phyloP scores from a whole-genome alignment of 768 basidiomycete species.

The Leccinum fibrillosum region DNA sequence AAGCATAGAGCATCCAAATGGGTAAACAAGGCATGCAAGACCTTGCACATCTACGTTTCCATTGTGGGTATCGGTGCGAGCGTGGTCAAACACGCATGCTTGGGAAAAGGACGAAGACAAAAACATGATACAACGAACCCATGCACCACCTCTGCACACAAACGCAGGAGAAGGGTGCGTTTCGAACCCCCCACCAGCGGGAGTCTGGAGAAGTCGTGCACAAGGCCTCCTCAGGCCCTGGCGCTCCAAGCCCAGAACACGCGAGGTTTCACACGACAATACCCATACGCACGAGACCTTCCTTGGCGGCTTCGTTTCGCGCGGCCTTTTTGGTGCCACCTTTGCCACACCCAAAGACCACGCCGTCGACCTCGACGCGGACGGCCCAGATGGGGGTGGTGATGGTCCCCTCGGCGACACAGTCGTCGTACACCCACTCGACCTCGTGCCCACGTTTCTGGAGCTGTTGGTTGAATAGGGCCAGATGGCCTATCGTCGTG shows the following conservation, averaged over 20 bases:
- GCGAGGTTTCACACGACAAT: conserved; percentile 38
- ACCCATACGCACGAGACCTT: conserved; percentile 60
- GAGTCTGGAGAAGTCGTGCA: conserved; percentile 57
- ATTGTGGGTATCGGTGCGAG: not conserved
- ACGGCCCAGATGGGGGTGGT: conserved; percentile 79
- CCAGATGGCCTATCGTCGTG: conserved; percentile 58
- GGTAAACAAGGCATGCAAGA: not conserved
- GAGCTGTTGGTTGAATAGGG: conserved; percentile 76
- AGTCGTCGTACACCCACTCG: conserved; percentile 69
- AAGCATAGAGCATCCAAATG: not conserved
- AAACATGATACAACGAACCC: conserved; percentile 21
- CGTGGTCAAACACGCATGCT: not conserved
- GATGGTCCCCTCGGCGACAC: conserved; percentile 43
- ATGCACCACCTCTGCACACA: conserved; percentile 63
- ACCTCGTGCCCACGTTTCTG: conserved; percentile 54
- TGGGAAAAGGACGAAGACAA: not conserved
- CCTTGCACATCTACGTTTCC: not conserved
- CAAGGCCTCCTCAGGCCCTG: conserved; percentile 22
- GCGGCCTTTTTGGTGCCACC: conserved; percentile 80
- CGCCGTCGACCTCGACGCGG: conserved; percentile 58
- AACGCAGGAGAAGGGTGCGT: conserved; percentile 41
- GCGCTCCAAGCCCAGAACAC: not conserved
- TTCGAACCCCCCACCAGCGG: conserved; percentile 42
- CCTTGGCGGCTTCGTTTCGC: conserved; percentile 77
- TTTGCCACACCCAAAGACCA: conserved; percentile 55